Evolutionary conservation across 371 early-diverging fungal genomes (phyloP).

Genomic region (Coemansia sp.): DNA sequence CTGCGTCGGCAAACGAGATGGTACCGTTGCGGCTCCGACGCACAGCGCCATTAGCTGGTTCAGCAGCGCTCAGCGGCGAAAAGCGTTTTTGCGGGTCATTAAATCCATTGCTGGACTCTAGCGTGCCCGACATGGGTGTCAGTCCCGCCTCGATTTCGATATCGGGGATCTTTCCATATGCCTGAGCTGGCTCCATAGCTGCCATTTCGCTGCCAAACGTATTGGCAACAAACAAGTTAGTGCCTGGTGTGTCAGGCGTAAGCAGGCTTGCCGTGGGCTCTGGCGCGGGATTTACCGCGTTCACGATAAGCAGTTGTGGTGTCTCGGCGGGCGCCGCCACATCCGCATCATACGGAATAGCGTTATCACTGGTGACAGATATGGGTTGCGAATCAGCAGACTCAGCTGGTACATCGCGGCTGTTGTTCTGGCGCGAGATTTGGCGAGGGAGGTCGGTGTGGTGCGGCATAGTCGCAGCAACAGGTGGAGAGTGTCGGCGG

Average conservation of each 20-base stretch:
- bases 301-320: not conserved
- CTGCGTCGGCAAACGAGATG: conserved; percentile 8
- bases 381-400: not conserved
- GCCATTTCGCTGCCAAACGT: not conserved
- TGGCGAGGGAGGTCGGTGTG: conserved; percentile 7
- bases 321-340: conserved; percentile 2
- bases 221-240: conserved; percentile 2
- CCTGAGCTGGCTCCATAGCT: too few relatives aligned
- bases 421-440: conserved; percentile 10
- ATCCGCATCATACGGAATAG: not conserved
- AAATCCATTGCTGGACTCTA: not conserved
- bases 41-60: not conserved
- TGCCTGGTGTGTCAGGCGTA: conserved; percentile 19
- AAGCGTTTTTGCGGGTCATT: not conserved
- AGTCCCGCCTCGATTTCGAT: not conserved
- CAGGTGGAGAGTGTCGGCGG: not conserved
- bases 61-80: not conserved
- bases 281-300: not conserved
- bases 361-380: not conserved
- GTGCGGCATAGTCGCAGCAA: not conserved
- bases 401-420: not conserved
- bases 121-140: not conserved
- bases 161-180: not conserved
- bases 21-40: conserved; percentile 9
- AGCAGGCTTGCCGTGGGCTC: conserved; percentile 9